Evolutionary conservation across 225 moss, liverwort and hornwort genomes (phyloP).

Genomic region (Pseudoscleropodium purum): DNA sequence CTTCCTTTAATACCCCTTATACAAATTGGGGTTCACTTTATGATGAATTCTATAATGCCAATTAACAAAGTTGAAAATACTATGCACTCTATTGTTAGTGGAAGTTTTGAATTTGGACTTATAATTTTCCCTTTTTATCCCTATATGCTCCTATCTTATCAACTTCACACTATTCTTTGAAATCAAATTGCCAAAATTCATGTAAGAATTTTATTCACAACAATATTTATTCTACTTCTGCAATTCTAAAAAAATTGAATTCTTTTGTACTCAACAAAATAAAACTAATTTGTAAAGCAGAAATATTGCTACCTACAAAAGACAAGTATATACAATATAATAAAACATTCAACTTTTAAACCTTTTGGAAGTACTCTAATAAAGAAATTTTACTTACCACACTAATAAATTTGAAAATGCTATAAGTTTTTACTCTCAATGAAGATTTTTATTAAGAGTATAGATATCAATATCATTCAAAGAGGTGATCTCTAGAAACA

Average conservation of each 20-base stretch:
- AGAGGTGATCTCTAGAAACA: background rate
- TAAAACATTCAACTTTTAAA: background rate
- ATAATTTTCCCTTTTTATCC: background rate
- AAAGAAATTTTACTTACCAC: background rate
- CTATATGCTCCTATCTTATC: background rate
- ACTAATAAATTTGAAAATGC: background rate
- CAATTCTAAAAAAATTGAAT: background rate
- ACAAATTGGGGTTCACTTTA: too few species aligned
- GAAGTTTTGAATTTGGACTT: background rate
- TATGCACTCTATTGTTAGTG: background rate
- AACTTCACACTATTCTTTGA: background rate
- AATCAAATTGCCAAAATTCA: background rate
- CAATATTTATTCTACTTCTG: background rate
- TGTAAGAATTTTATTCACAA: background rate
- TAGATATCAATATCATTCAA: background rate
- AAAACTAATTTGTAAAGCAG: background rate
- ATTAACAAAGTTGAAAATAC: background rate
- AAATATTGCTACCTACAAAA: background rate
- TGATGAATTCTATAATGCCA: too few species aligned
- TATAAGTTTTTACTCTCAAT: background rate
- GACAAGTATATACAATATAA: background rate
- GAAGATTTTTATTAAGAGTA: background rate
- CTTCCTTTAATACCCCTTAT: rapidly evolving
- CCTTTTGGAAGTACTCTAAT: background rate
- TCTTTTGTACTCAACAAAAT: background rate